Evolutionary conservation across 106 monocot species (phyloP).

Genomic region (Dioscorea alata): DNA sequence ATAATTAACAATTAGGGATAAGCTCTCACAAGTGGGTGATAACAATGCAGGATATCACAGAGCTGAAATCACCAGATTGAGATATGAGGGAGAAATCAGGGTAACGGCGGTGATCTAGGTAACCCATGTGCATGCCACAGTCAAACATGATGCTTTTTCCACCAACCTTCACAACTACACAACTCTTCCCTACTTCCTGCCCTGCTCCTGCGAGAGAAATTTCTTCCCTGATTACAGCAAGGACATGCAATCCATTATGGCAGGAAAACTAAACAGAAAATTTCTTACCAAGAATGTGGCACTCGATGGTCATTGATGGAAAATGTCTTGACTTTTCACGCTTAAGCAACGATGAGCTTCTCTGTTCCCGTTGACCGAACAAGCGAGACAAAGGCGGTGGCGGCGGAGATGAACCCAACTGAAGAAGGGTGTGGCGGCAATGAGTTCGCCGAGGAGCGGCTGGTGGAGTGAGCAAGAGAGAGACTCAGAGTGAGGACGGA

Average conservation of each 20-base stretch:
- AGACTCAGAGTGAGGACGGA: too few species aligned
- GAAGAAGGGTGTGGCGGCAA: too few species aligned
- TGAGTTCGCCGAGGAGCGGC: too few species aligned
- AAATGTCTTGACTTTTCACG: background rate
- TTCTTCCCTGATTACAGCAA: background rate
- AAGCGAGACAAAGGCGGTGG: too few species aligned
- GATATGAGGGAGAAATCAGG: constrained; percentile 89
- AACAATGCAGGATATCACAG: constrained; percentile 61
- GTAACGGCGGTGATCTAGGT: constrained; percentile 54
- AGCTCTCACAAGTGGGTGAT: constrained; percentile 83
- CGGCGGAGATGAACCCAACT: too few species aligned
- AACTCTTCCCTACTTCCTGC: constrained; percentile 99
- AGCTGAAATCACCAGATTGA: constrained; percentile 41
- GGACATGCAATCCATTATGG: too few species aligned
- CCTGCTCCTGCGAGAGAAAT: constrained; percentile 55
- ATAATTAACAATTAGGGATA: too few species aligned
- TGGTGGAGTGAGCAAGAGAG: too few species aligned
- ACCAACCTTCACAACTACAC: constrained; percentile 69
- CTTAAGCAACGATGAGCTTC: too few species aligned
- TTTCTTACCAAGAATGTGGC: constrained; percentile 60
- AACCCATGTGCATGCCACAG: constrained; percentile 99
- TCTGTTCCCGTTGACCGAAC: too few species aligned
- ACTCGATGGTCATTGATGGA: constrained; percentile 68
- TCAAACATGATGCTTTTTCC: constrained; percentile 97
- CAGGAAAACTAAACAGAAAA: background rate